Percentiles rank a stretch among this genome's conserved stretches.
Evolutionary conservation across 352 stramenopile genomes (phyloP).

Genomic region (Hyaloperonospora brassicae): DNA sequence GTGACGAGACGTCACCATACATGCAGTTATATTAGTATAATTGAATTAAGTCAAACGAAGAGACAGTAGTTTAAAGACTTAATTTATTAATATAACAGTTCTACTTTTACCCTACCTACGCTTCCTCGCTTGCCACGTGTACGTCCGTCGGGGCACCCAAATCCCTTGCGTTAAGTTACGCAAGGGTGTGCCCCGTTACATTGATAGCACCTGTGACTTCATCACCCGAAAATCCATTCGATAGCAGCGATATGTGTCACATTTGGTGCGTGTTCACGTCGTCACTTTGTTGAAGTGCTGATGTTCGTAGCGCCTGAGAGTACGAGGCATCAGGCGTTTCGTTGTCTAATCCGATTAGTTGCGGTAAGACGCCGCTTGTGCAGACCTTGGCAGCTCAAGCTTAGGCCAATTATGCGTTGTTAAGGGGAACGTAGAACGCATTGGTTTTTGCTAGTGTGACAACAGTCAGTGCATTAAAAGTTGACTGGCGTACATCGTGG

Average conservation of each 20-base stretch:
- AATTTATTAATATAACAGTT: no score
- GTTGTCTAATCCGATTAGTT: slow-evolving; percentile 67
- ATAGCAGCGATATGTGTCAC: slow-evolving; percentile 48
- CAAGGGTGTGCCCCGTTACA: no score
- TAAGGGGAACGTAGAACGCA: slow-evolving; percentile 43
- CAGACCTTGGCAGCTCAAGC: slow-evolving; percentile 49
- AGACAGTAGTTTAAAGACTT: no score
- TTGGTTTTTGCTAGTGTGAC: background rate
- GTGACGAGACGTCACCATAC: no score
- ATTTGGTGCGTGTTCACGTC: background rate
- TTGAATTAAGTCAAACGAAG: no score
- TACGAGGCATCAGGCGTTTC: slow-evolving; percentile 63
- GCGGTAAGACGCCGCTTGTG: slow-evolving; percentile 78
- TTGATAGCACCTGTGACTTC: slow-evolving; percentile 61
- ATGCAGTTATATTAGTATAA: no score
- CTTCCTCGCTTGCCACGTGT: no score
- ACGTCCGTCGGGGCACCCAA: no score
- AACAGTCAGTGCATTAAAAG: background rate
- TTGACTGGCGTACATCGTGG: background rate
- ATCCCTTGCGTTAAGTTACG: no score
- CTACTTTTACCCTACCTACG: no score
- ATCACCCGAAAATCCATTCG: slow-evolving; percentile 53
- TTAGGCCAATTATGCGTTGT: slow-evolving; percentile 67
- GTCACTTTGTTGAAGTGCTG: slow-evolving; percentile 7
- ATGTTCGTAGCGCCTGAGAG: slow-evolving; percentile 40